phyloP scores from a whole-genome alignment of 192 early-diverging fungal genomes.

The Mortierella alpina region DNA sequence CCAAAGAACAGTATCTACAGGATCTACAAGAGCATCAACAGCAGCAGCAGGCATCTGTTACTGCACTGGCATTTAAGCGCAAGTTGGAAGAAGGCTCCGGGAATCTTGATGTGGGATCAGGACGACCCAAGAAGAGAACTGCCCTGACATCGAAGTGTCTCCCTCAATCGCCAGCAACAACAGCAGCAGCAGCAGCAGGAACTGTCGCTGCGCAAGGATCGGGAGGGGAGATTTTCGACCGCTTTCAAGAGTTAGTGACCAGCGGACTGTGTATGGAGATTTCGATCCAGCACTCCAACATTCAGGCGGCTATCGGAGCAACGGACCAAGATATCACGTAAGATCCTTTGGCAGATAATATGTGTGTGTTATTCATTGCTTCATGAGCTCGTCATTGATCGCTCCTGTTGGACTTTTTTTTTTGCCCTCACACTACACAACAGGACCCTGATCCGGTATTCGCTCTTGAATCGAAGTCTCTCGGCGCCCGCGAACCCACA shows the following conservation, averaged over 20 bases:
- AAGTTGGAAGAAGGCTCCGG: background rate
- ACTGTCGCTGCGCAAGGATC: background rate
- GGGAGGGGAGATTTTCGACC: conserved; percentile 43
- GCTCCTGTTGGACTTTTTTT: background rate
- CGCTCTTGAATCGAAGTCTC: conserved; percentile 32
- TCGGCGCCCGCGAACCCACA: conserved; percentile 45
- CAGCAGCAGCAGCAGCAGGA: background rate
- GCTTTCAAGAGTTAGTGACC: conserved; percentile 40
- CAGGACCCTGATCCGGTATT: conserved; percentile 43
- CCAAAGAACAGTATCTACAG: conserved; percentile 49
- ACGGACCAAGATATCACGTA: conserved; percentile 58
- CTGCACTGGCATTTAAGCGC: background rate
- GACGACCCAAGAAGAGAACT: background rate
- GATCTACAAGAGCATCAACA: conserved; percentile 6
- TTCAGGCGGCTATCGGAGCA: conserved; percentile 25
- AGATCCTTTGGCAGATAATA: background rate
- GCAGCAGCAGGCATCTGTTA: background rate
- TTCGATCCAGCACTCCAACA: conserved; percentile 44
- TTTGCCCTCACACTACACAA: background rate
- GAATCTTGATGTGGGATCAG: background rate
- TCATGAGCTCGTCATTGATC: background rate
- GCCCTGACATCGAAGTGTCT: too few species aligned
- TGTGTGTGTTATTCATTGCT: too few species aligned
- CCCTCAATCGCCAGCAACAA: background rate
- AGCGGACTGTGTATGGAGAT: conserved; percentile 37